Evolutionary conservation across 495 filamentous ascomycete species (phyloP).

Genomic region (Physcia stellaris): DNA sequence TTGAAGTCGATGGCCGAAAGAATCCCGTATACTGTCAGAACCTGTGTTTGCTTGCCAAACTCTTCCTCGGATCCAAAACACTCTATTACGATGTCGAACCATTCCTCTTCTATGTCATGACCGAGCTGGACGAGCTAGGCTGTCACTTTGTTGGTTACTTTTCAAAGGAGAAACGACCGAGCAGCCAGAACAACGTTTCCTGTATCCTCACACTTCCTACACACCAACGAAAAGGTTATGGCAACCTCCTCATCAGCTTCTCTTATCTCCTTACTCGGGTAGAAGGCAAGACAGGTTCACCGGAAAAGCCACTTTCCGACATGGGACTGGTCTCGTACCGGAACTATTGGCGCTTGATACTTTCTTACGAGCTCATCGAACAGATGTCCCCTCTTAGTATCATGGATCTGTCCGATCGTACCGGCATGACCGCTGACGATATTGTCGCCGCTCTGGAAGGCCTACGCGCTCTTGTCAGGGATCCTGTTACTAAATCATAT

Average conservation of each 20-base stretch:
- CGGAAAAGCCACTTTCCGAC: slow-evolving; percentile 94
- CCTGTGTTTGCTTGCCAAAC: slow-evolving; percentile 85
- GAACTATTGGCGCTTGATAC: slow-evolving; percentile 84
- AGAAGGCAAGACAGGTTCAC: slow-evolving; percentile 88
- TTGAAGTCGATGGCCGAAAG: slow-evolving; percentile 93
- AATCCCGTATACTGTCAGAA: slow-evolving; percentile 98
- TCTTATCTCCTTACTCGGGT: slow-evolving; percentile 90
- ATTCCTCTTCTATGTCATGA: slow-evolving; percentile 97
- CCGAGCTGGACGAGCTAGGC: slow-evolving; percentile 81
- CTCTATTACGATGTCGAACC: slow-evolving; percentile 98
- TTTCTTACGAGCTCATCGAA: slow-evolving; percentile 66
- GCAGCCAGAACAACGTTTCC: slow-evolving; percentile 89
- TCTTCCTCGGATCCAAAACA: slow-evolving; percentile 94
- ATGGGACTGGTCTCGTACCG: slow-evolving; percentile 95
- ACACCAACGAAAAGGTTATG: slow-evolving; percentile 93
- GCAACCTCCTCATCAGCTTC: slow-evolving; percentile 92
- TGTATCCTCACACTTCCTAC: slow-evolving; percentile 94
- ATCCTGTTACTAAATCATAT: slow-evolving; percentile 78
- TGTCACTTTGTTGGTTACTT: slow-evolving; percentile 99
- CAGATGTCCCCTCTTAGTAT: slow-evolving; percentile 58
- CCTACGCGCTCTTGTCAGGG: slow-evolving; percentile 72
- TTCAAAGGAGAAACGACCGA: slow-evolving; percentile 96
- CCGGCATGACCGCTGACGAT: slow-evolving; percentile 92
- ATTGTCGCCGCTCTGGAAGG: slow-evolving; percentile 87
- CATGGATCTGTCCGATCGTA: slow-evolving; percentile 71